Evolutionary conservation across 2,329 filamentous ascomycete species (phyloP).

Genomic region (Plenodomus tracheiphilus): DNA sequence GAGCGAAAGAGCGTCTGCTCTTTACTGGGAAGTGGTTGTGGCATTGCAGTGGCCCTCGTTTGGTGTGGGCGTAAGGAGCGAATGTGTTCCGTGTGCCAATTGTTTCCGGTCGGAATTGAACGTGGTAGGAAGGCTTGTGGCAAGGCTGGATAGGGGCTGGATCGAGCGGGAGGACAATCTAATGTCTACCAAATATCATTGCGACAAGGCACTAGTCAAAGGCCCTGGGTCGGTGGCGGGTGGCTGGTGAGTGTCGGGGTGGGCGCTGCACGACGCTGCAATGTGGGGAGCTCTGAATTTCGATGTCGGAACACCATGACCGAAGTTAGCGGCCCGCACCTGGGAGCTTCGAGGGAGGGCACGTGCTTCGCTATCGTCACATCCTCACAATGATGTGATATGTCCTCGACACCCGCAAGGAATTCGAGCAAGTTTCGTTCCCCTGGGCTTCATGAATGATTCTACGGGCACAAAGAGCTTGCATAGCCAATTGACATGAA

Average conservation of each 20-base stretch:
- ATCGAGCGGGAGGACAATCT: constrained; percentile 4
- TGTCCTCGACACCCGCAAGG: too few species aligned
- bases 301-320: constrained; percentile 29
- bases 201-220: constrained; percentile 4
- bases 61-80: constrained; percentile 9
- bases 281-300: constrained; percentile 41
- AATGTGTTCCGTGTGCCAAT: constrained; percentile 13
- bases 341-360: constrained; percentile 6
- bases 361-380: constrained; percentile 20
- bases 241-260: constrained; percentile 4
- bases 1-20: constrained; percentile 93
- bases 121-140: constrained; percentile 4
- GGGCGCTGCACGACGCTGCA: constrained; percentile 25
- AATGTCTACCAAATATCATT: constrained; percentile 13
- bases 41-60: constrained; percentile 56
- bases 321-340: constrained; percentile 9
- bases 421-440: too few species aligned
- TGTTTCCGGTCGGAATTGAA: constrained; percentile 14
- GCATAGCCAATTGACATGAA: too few species aligned
- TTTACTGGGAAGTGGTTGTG: constrained; percentile 77
- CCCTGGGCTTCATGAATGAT: too few species aligned
- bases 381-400: neutral
- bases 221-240: constrained; percentile 1
- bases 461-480: too few species aligned
- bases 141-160: neutral